Base-by-base conservation (phyloP, 2,329 filamentous ascomycete species). In the Fusarium zealandicum region DNA sequence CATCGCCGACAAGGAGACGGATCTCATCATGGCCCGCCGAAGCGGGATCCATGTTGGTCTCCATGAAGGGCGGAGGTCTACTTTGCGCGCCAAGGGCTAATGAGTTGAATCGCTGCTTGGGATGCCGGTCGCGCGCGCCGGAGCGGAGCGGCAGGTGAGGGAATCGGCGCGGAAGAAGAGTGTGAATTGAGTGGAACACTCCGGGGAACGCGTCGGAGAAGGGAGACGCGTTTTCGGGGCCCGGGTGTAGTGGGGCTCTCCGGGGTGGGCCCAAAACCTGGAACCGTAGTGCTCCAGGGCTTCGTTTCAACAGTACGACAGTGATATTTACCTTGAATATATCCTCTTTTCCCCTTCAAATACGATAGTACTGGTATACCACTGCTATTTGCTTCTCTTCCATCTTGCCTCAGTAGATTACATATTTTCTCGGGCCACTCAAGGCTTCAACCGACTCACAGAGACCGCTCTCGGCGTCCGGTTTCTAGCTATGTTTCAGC, bases 1-100 rank as follows among this genome's bases (percentile, higher is more conserved):
- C 64, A 61, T 78, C 72, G 16, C 69, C 67, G 37, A 76, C 68
- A 25, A 79, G 65, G 22, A 68, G 55, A 45, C 67, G 58, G 39
- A 77, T 69, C 45, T 75, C 71, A 37, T 70, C 61, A 49, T 74
- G 70, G 44, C 63, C 59, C 52, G 62, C 59, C 28, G 52, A 54
- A 14, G 63, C 46, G 17, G 70, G 59, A 51, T 68, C 65, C 57
- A 69, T 66, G 51, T 50, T 45, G 20, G 47, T 59, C 37, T 61
- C 53, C 60, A 63, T 63, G 12, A 4, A 25, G 22, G 22, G 22
- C 22, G 22, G 9, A 7, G 9, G 22, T 5, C 6, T 6, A 25
- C 22, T 25, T 25, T 25, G 8, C 6, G 8, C 22, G 22, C 22
- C 7, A 25, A 25, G 7, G 7, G 9, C 8, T 8, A 25, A 8